These are phyloP conservation scores for Copromyces sp. DNA, from an alignment of 495 filamentous ascomycete genomes.

Conservation along the genomic window DNA sequence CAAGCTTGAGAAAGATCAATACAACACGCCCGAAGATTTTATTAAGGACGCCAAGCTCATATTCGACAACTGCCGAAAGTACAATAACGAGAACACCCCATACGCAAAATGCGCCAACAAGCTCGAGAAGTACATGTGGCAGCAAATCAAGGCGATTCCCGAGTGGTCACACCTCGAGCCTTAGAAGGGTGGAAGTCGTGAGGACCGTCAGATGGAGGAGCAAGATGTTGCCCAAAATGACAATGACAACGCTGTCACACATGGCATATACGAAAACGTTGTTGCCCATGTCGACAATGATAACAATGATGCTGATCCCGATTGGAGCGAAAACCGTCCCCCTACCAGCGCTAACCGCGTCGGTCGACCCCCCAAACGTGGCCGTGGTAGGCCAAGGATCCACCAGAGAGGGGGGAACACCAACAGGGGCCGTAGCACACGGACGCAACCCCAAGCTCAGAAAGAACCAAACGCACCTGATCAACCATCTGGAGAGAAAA, in stretches of 20 bases:
- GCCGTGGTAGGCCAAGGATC: neutral
- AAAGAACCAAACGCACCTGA: neutral
- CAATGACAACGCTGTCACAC: neutral
- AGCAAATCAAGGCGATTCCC: conserved; percentile 81
- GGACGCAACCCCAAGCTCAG: neutral
- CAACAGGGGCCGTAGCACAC: neutral
- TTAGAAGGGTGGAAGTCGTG: conserved; percentile 16
- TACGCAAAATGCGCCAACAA: conserved; percentile 95
- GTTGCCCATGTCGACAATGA: neutral
- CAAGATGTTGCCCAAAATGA: neutral
- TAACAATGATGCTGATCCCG: neutral
- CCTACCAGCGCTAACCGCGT: neutral
- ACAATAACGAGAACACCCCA: conserved; percentile 90
- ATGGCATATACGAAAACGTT: neutral
- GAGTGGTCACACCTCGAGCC: conserved; percentile 76
- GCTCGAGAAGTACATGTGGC: conserved; percentile 94
- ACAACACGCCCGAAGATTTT: conserved; percentile 86
- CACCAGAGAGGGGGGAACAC: neutral
- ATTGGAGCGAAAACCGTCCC: neutral
- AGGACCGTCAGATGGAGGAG: neutral
- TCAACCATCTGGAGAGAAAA: neutral
- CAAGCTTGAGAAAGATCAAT: conserved; percentile 89
- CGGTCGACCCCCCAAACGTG: neutral
- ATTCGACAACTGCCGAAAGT: conserved; percentile 89
- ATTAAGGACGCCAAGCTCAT: conserved; percentile 83